A percentile compares a stretch with the other conserved stretches of the same genome.
Evolutionary conservation across 2,329 filamentous ascomycete species (phyloP).

Genomic region (Mariannaea elegans): DNA sequence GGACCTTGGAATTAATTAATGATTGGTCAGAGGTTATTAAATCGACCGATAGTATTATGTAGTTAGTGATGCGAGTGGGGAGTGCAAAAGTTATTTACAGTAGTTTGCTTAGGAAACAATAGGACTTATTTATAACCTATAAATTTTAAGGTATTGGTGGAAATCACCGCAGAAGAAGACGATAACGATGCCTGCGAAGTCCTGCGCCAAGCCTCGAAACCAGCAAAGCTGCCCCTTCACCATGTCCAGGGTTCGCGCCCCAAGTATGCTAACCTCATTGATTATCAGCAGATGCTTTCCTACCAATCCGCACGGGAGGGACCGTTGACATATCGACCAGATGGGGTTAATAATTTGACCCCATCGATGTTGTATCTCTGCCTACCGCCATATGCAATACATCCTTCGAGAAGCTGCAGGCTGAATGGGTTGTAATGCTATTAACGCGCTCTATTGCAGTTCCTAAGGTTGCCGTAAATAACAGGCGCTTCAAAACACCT

Average conservation of each 20-base stretch:
- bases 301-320: not conserved
- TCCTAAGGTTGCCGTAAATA: slow-evolving; percentile 10
- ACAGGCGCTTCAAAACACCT: not conserved
- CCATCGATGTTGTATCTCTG: not conserved
- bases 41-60: too few relatives aligned
- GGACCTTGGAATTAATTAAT: too few relatives aligned
- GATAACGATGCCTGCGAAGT: not conserved
- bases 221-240: not conserved
- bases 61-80: too few relatives aligned
- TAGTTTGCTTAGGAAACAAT: too few relatives aligned
- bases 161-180: not conserved
- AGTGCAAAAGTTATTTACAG: too few relatives aligned
- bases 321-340: not conserved
- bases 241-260: not conserved
- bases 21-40: too few relatives aligned
- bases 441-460: slow-evolving; percentile 16
- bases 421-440: slow-evolving; percentile 23
- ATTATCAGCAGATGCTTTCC: not conserved
- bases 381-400: not conserved
- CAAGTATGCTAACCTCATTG: not conserved
- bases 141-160: not conserved
- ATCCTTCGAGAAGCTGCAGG: slow-evolving; percentile 19
- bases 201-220: not conserved
- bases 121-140: too few relatives aligned
- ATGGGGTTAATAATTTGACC: too few relatives aligned